A percentile compares a stretch with the other conserved stretches of the same genome.
These are phyloP conservation scores for Chaetomiaceae sp. DNA, from an alignment of 2,329 filamentous ascomycete species.

Conservation along the genomic window DNA sequence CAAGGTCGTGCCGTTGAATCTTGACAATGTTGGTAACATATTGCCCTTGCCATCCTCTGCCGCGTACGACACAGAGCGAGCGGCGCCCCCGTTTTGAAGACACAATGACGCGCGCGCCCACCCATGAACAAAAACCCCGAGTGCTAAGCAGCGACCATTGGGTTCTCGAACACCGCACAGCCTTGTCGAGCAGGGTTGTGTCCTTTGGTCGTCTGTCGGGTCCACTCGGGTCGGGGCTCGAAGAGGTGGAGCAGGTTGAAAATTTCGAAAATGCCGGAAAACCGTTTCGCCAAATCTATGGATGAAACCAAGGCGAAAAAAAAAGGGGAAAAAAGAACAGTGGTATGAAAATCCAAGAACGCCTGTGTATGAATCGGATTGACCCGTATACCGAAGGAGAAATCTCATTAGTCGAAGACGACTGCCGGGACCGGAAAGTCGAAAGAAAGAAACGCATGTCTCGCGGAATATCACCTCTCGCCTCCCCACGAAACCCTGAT, in stretches of 20 bases:
- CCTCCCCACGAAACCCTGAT: not conserved
- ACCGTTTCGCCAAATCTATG: constrained; percentile 24
- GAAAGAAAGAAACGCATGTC: not conserved
- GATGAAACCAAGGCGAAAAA: constrained; percentile 9
- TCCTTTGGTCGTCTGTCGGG: not conserved
- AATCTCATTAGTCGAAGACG: constrained; percentile 25
- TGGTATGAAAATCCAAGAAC: constrained; percentile 25
- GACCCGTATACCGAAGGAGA: constrained; percentile 27
- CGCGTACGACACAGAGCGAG: no score
- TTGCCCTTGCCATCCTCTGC: no score
- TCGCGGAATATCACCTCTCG: not conserved
- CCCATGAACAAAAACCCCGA: no score
- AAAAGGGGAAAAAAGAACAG: constrained; percentile 8
- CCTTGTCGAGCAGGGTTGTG: not conserved
- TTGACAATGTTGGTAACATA: not conserved
- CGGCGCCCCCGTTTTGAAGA: no score
- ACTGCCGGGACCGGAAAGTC: constrained; percentile 2
- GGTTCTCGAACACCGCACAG: not conserved
- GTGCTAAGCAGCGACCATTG: not conserved
- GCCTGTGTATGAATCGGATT: constrained; percentile 27
- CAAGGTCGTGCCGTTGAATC: not conserved
- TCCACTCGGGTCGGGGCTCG: not conserved
- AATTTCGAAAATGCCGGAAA: constrained; percentile 3
- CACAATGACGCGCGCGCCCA: no score
- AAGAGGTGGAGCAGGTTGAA: not conserved